Conservation (phyloP, 1,284 basidiomycete species). For the Stygiomarasmius scandens region DNA sequence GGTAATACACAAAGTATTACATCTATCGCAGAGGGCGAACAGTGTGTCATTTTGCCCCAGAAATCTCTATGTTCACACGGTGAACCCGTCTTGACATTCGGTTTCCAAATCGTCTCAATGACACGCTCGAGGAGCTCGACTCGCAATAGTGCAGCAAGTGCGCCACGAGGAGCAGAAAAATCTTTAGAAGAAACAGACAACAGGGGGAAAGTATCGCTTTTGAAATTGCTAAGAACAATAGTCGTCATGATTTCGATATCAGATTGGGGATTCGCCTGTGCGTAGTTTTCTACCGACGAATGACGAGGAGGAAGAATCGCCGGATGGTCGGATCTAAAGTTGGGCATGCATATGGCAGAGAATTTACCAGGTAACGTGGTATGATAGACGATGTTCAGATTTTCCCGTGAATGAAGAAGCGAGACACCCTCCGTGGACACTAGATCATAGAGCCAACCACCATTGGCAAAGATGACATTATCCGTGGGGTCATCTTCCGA, state of each 20-base stretch:
- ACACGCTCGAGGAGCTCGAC: slow-evolving; percentile 2
- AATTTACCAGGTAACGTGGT: neutral
- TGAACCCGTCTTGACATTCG: slow-evolving; percentile 3
- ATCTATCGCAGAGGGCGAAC: slow-evolving; percentile 4
- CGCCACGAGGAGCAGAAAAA: slow-evolving; percentile 1
- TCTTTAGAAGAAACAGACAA: slow-evolving; percentile 2
- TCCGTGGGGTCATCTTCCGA: neutral
- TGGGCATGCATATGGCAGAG: slow-evolving; percentile 11
- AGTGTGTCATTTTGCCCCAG: slow-evolving; percentile 4
- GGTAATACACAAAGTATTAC: neutral
- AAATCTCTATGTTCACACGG: slow-evolving; percentile 7
- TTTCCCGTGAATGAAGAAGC: slow-evolving; percentile 6
- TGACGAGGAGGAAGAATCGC: neutral
- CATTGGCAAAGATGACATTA: slow-evolving; percentile 7
- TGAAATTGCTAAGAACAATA: slow-evolving; percentile 4
- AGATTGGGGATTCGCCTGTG: neutral
- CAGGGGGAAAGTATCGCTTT: slow-evolving; percentile 9
- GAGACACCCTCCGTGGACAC: slow-evolving; percentile 6
- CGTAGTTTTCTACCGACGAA: neutral
- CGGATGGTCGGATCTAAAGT: slow-evolving; percentile 4
- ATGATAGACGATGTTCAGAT: neutral
- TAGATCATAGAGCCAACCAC: slow-evolving; percentile 12
- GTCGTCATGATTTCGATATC: neutral
- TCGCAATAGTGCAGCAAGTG: slow-evolving; percentile 4
- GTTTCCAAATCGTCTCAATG: slow-evolving; percentile 10